Conservation (phyloP, 106 monocot genomes). For the Vanilla planifolia region DNA sequence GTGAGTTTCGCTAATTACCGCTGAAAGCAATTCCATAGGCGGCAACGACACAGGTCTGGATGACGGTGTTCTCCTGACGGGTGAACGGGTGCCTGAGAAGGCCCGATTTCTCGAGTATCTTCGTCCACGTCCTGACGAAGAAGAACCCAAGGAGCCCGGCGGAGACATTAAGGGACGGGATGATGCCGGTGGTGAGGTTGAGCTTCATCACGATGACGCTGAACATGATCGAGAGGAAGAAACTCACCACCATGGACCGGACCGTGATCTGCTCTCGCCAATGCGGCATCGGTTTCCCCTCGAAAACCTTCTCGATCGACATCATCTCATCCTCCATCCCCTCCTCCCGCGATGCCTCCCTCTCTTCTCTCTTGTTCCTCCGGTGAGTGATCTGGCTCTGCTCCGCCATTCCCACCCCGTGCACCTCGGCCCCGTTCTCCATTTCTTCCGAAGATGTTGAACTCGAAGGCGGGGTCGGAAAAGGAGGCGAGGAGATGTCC, state of each 20-base stretch:
- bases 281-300: conserved; percentile 5
- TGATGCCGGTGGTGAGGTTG: conserved; percentile 77
- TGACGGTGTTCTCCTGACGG: conserved; percentile 83
- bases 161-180: conserved; percentile 84
- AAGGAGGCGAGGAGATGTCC: background rate
- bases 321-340: conserved; percentile 1
- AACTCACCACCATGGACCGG: conserved; percentile 5
- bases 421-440: background rate
- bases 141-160: conserved; percentile 84
- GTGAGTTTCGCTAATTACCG: conserved; percentile 16
- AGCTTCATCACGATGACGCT: conserved; percentile 85
- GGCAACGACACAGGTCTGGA: conserved; percentile 78
- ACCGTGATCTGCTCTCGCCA: conserved; percentile 10
- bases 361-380: conserved; percentile 5
- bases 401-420: background rate
- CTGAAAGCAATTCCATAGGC: conserved; percentile 70
- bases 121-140: conserved; percentile 59
- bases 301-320: conserved; percentile 12
- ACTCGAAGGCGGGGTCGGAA: no score
- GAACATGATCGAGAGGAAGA: conserved; percentile 38
- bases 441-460: background rate
- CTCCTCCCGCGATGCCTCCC: background rate
- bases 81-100: conserved; percentile 47
- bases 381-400: conserved; percentile 6
- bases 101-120: conserved; percentile 45